Conservation (phyloP, 2,329 filamentous ascomycete genomes). For the Nigrospora oryzae region DNA sequence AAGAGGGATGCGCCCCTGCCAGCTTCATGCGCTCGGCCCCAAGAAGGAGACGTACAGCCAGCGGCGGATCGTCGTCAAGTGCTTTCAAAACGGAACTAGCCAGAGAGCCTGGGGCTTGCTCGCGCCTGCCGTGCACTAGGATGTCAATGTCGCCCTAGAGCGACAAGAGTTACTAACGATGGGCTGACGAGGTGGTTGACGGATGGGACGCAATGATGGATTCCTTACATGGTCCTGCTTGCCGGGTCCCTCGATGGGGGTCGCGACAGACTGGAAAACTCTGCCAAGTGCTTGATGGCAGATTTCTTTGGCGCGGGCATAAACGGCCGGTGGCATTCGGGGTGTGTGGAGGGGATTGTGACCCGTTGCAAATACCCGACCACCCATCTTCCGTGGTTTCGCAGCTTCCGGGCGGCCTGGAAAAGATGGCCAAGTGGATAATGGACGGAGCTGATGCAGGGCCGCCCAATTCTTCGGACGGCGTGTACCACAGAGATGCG, state of each 20-base stretch:
- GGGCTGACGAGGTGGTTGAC: too few species aligned
- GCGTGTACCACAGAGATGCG: too few species aligned
- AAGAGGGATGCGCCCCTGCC: slow-evolving; percentile 22
- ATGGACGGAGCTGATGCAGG: too few species aligned
- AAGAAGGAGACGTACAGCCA: slow-evolving; percentile 29
- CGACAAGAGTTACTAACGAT: not conserved
- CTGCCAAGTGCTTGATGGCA: slow-evolving; percentile 37
- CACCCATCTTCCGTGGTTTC: slow-evolving; percentile 51
- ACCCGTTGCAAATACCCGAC: slow-evolving; percentile 45
- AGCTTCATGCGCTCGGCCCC: slow-evolving; percentile 31
- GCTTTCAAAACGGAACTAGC: not conserved
- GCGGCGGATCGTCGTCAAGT: slow-evolving; percentile 8
- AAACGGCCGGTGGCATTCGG: slow-evolving; percentile 54
- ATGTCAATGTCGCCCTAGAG: slow-evolving; percentile 63
- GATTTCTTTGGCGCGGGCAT: slow-evolving; percentile 37
- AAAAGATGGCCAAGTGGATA: too few species aligned
- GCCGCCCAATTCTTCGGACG: too few species aligned
- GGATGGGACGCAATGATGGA: too few species aligned
- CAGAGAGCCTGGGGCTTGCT: not conserved
- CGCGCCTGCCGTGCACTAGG: slow-evolving; percentile 36
- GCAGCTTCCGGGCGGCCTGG: too few species aligned
- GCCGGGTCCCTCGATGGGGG: slow-evolving; percentile 59
- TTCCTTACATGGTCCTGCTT: slow-evolving; percentile 41
- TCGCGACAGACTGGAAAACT: slow-evolving; percentile 46
- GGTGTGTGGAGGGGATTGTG: slow-evolving; percentile 47